A percentile compares a stretch with the other conserved stretches of the same genome.
These are phyloP conservation scores for Penicillium sp. DNA, from an alignment of 2,329 filamentous ascomycete species.

Conservation along the genomic window DNA sequence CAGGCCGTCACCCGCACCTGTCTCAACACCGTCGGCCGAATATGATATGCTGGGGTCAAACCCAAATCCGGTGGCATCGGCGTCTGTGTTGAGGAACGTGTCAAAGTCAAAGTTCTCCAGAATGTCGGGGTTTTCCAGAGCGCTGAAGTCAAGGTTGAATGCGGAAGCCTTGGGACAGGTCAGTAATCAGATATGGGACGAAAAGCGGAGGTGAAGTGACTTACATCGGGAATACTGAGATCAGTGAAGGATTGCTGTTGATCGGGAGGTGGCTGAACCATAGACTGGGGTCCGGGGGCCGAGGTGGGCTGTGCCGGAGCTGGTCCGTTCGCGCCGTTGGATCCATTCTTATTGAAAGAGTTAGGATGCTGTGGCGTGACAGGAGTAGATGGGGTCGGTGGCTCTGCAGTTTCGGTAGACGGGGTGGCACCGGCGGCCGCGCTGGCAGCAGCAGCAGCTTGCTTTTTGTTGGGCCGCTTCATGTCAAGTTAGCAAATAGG, in stretches of 20 bases:
- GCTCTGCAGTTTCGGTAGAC: conserved; percentile 47
- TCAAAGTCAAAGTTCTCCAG: conserved; percentile 62
- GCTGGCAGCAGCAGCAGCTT: conserved; percentile 34
- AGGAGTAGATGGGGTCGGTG: conserved; percentile 48
- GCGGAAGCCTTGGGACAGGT: conserved; percentile 24
- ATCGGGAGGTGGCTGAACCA: conserved; percentile 36
- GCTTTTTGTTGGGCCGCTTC: conserved; percentile 46
- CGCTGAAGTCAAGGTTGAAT: conserved; percentile 45
- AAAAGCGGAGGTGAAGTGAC: conserved; percentile 13
- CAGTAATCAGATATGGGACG: not conserved
- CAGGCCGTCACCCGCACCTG: conserved; percentile 38
- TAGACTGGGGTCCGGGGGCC: conserved; percentile 35
- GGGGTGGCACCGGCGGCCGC: conserved; percentile 44
- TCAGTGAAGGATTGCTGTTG: conserved; percentile 35
- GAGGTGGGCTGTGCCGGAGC: conserved; percentile 35
- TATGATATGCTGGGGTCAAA: conserved; percentile 43
- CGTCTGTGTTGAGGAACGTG: conserved; percentile 60
- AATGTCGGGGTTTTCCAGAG: conserved; percentile 46
- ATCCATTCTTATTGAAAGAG: conserved; percentile 42
- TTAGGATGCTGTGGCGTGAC: conserved; percentile 47
- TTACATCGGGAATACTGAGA: conserved; percentile 39
- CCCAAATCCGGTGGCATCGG: conserved; percentile 40
- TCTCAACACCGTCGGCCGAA: conserved; percentile 43
- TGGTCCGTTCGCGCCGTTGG: conserved; percentile 38
- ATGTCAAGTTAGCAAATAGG: conserved; percentile 13